Conservation (phyloP, 2,329 filamentous ascomycete genomes). For the Cercospora nicotianae region DNA sequence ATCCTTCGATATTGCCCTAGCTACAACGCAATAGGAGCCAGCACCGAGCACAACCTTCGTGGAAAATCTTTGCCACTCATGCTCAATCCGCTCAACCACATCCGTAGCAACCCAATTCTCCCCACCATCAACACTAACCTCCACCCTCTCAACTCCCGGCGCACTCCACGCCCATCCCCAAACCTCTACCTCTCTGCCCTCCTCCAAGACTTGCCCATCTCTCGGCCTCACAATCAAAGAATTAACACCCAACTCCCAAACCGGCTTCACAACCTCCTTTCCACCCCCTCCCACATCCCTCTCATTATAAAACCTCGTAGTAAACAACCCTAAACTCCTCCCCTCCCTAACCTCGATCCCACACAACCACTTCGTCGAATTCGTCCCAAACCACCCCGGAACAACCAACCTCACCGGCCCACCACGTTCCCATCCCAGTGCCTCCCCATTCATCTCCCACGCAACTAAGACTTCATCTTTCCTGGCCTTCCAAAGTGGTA, state of each 20-base stretch:
- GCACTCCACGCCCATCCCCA: slow-evolving; percentile 37
- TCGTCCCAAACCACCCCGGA: slow-evolving; percentile 39
- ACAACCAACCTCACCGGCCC: slow-evolving; percentile 38
- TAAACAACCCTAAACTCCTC: slow-evolving; percentile 33
- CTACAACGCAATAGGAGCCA: slow-evolving; percentile 13
- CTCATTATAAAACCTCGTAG: slow-evolving; percentile 36
- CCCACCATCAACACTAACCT: slow-evolving; percentile 26
- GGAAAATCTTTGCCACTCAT: slow-evolving; percentile 27
- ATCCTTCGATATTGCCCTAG: slow-evolving; percentile 21
- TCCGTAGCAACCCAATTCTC: slow-evolving; percentile 15
- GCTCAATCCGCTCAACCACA: slow-evolving; percentile 15
- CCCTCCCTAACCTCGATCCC: slow-evolving; percentile 26
- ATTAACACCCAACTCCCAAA: slow-evolving; percentile 35
- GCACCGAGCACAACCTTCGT: background rate
- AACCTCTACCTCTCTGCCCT: slow-evolving; percentile 10
- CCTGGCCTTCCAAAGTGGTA: slow-evolving; percentile 35
- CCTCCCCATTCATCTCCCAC: slow-evolving; percentile 33
- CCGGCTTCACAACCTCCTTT: slow-evolving; percentile 23
- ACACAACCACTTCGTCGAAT: slow-evolving; percentile 39
- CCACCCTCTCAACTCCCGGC: slow-evolving; percentile 27
- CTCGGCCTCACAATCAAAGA: slow-evolving; percentile 34
- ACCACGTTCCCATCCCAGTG: slow-evolving; percentile 31
- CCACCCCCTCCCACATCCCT: slow-evolving; percentile 19
- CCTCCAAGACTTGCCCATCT: slow-evolving; percentile 13
- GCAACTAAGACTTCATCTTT: slow-evolving; percentile 34